Evolutionary conservation across 2,329 filamentous ascomycete species (phyloP).

Genomic region (Exophiala oligosperma): DNA sequence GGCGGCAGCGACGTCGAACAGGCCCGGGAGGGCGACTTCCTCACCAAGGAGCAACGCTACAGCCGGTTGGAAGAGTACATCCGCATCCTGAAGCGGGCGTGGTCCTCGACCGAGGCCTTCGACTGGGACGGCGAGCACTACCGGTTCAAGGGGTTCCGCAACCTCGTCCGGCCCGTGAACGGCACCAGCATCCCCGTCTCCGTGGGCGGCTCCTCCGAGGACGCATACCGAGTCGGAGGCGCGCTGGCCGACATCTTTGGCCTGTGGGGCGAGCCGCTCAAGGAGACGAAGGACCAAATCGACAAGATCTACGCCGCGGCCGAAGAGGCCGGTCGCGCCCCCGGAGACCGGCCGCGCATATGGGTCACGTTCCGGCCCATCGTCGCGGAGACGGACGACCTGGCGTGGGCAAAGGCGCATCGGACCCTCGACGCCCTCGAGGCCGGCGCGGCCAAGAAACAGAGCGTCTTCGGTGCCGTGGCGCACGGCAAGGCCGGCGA

Average conservation of each 20-base stretch:
- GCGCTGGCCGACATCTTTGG: constrained; percentile 62
- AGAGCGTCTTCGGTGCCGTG: constrained; percentile 17
- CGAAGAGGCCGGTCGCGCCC: constrained; percentile 53
- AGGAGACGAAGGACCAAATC: constrained; percentile 64
- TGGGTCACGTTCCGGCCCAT: constrained; percentile 67
- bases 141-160: constrained; percentile 59
- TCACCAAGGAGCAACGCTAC: constrained; percentile 60
- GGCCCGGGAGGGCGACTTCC: constrained; percentile 60
- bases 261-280: constrained; percentile 63
- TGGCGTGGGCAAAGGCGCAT: constrained; percentile 63
- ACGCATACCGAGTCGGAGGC: constrained; percentile 69
- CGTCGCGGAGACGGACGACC: constrained; percentile 60
- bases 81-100: constrained; percentile 59
- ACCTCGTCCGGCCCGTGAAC: constrained; percentile 54
- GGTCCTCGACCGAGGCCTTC: constrained; percentile 58
- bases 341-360: constrained; percentile 55
- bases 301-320: constrained; percentile 61
- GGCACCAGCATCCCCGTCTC: constrained; percentile 73
- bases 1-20: constrained; percentile 63
- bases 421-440: constrained; percentile 55
- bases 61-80: constrained; percentile 62
- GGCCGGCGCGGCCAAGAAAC: not conserved
- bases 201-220: constrained; percentile 72
- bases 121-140: constrained; percentile 64
- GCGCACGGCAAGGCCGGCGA: constrained; percentile 35